These are phyloP conservation scores for Heritiera fomes DNA, from an alignment of 345 rosid species.

Conservation along the genomic window DNA sequence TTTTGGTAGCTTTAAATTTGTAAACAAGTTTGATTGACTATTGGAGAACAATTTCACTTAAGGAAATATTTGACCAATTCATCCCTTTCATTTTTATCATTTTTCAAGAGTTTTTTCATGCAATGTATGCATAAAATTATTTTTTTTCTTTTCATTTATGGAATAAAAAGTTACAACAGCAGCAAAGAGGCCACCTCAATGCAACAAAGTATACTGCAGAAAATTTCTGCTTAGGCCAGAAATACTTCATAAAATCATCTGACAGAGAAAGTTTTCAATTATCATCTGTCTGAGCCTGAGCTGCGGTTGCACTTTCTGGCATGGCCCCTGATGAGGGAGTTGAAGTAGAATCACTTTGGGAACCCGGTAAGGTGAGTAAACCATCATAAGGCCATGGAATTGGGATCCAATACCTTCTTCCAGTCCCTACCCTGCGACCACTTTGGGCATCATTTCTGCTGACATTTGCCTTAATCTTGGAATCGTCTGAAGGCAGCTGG, in stretches of 20 bases:
- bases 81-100: background rate
- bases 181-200: background rate
- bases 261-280: background rate
- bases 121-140: background rate
- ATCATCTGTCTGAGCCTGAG: slow-evolving; percentile 24
- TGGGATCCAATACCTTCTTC: slow-evolving; percentile 33
- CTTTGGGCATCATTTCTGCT: slow-evolving; percentile 14
- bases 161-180: background rate
- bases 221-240: background rate
- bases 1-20: background rate
- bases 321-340: slow-evolving; percentile 11
- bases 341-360: slow-evolving; percentile 22
- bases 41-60: background rate
- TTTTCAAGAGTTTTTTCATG: background rate
- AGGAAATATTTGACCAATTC: background rate
- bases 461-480: slow-evolving; percentile 22
- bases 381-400: slow-evolving; percentile 36
- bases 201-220: background rate
- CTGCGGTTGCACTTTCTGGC: slow-evolving; percentile 20
- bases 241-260: background rate
- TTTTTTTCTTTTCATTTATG: background rate
- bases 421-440: slow-evolving; percentile 1
- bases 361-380: slow-evolving; percentile 27
- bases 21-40: background rate
- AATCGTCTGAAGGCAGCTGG: slow-evolving; percentile 37